Conservation (phyloP, 2,329 filamentous ascomycete species). For the Diaporthe ilicicola region DNA sequence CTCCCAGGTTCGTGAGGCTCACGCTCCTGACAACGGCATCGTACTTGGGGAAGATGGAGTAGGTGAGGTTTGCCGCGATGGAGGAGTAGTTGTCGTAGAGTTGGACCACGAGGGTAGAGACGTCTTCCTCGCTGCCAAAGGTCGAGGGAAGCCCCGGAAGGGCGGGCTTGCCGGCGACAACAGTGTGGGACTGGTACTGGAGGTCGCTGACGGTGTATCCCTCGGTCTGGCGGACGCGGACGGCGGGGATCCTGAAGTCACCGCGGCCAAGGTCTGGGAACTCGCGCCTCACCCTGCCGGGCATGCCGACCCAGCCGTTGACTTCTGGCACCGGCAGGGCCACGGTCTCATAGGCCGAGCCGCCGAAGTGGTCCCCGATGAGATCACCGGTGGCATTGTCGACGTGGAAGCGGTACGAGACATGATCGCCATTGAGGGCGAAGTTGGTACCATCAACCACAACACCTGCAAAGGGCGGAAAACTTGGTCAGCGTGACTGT, state of each 20-base stretch:
- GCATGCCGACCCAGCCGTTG: constrained; percentile 62
- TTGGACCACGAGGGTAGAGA: constrained; percentile 65
- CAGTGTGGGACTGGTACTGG: constrained; percentile 64
- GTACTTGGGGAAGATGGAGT: constrained; percentile 69
- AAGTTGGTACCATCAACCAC: constrained; percentile 64
- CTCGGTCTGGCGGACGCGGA: constrained; percentile 66
- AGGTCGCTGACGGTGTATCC: constrained; percentile 68
- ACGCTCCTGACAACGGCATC: constrained; percentile 70
- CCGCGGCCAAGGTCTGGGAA: constrained; percentile 71
- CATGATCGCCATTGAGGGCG: constrained; percentile 61
- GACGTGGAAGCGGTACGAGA: constrained; percentile 72
- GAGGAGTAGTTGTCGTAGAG: constrained; percentile 67
- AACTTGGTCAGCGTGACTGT: too few species aligned
- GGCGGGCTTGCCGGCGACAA: constrained; percentile 63
- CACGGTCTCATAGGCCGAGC: constrained; percentile 60
- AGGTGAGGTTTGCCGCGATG: constrained; percentile 66
- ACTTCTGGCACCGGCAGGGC: constrained; percentile 44
- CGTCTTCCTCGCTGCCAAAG: constrained; percentile 63
- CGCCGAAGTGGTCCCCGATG: constrained; percentile 69
- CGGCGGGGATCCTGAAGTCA: constrained; percentile 68
- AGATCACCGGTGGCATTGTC: constrained; percentile 64
- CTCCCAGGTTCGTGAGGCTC: constrained; percentile 67
- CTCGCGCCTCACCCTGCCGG: constrained; percentile 64
- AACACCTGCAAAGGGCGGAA: constrained; percentile 49
- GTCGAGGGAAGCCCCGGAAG: constrained; percentile 67